Percentiles rank a stretch among this genome's conserved stretches.
Evolutionary conservation across 176 grass and related monocot genomes (phyloP).

Genomic region (Paspalum vaginatum): DNA sequence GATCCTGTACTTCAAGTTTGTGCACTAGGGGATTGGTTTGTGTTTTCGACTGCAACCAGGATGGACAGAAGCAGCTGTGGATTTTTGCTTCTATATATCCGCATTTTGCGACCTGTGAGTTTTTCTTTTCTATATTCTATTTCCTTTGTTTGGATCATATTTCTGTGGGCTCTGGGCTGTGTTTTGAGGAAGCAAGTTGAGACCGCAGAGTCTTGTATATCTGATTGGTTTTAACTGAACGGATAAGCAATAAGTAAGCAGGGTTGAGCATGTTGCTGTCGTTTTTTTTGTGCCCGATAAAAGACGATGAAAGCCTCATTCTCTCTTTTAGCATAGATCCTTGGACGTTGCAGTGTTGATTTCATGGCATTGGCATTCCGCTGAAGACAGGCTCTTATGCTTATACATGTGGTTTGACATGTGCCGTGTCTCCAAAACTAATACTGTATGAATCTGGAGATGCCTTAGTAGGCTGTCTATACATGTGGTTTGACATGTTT

Average conservation of each 20-base stretch:
- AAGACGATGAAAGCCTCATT: not conserved
- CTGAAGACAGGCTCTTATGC: too few species aligned
- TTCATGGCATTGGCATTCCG: too few species aligned
- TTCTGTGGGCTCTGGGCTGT: not conserved
- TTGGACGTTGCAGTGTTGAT: too few species aligned
- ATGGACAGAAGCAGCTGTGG: not conserved
- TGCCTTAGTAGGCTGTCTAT: too few species aligned
- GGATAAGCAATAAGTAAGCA: not conserved
- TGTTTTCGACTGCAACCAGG: constrained; percentile 10
- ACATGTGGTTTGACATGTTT: too few species aligned
- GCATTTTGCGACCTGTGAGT: not conserved
- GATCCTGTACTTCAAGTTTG: constrained; percentile 88
- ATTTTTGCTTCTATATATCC: not conserved
- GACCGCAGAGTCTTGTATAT: not conserved
- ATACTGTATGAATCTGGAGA: too few species aligned
- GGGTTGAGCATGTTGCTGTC: not conserved
- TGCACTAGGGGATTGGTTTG: constrained; percentile 44
- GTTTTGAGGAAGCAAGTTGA: not conserved
- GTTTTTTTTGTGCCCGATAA: not conserved
- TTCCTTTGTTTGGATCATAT: not conserved
- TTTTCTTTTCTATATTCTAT: not conserved
- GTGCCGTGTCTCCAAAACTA: too few species aligned
- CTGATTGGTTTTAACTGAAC: not conserved
- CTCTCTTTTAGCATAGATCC: not conserved
- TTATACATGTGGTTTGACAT: too few species aligned